Percentiles rank a stretch among this genome's conserved stretches.
Evolutionary conservation across 768 basidiomycete genomes (phyloP).

Genomic region (Mycena leptocephala): DNA sequence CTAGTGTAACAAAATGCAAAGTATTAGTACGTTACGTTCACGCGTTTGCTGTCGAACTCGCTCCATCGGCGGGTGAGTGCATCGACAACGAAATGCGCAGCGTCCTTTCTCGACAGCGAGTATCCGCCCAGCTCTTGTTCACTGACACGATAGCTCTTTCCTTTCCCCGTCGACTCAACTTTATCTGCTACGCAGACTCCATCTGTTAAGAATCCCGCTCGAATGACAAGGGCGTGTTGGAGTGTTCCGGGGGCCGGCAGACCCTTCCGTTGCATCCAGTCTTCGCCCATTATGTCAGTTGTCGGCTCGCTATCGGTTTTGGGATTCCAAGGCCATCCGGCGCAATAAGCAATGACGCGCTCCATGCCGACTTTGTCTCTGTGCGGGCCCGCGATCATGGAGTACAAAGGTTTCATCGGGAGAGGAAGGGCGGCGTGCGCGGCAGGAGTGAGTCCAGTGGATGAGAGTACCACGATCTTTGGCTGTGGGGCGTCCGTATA

Average conservation of each 20-base stretch:
- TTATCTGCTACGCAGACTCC: constrained; percentile 65
- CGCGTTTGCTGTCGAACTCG: too few relatives aligned
- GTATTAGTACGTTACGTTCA: too few relatives aligned
- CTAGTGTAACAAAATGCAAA: too few relatives aligned
- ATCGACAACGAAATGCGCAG: constrained; percentile 76
- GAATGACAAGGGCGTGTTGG: constrained; percentile 64
- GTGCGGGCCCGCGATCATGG: constrained; percentile 65
- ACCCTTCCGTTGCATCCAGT: constrained; percentile 61
- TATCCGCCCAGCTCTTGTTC: constrained; percentile 63
- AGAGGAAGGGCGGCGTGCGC: constrained; percentile 65
- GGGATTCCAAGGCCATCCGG: too few relatives aligned
- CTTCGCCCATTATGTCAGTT: constrained; percentile 58
- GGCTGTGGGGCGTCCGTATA: constrained; percentile 52
- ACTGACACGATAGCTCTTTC: constrained; percentile 61
- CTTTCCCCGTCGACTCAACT: constrained; percentile 37
- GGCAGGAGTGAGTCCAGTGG: constrained; percentile 64
- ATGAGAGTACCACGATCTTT: constrained; percentile 69
- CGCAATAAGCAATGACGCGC: constrained; percentile 62
- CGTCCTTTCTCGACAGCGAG: constrained; percentile 75
- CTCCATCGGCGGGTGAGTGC: too few relatives aligned
- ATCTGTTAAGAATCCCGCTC: constrained; percentile 74
- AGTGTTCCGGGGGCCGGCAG: constrained; percentile 62
- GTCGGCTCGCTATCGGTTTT: constrained; percentile 56
- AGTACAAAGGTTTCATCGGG: constrained; percentile 65
- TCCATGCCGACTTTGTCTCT: constrained; percentile 77